Evolutionary conservation across 2,329 filamentous ascomycete genomes (phyloP), one percentile per base, ranked within the genome.

Genomic region (Dothidotthia symphoricarpi): DNA sequence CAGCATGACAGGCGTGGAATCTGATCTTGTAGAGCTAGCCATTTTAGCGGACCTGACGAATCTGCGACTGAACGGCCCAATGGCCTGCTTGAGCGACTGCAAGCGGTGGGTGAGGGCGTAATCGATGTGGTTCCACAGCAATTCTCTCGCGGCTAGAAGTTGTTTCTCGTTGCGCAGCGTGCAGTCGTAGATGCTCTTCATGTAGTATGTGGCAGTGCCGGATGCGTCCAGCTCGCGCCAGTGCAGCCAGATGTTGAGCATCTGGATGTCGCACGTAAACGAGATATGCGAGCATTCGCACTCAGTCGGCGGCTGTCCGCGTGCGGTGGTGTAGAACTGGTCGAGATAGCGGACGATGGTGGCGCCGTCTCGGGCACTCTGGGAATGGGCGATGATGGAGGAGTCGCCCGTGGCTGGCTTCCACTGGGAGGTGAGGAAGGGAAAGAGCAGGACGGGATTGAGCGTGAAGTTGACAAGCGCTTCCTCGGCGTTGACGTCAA

Each of bases 131-230:
- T 45, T 41, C 42, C 34, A 33, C n/a, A 45, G 26, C 34, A 45
- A 34, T 28, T 35, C 36, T 16, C 42, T 15, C 17, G 42, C 42
- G 26, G 38, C 30, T 1, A 41, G 34, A 16, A 45, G 11, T 13
- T 39, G 27, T 17, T 38, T 35, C 31, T 45, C 37, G 24, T 41
- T 41, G 16, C 42, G 34, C 34, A 45, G 28, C 12, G 38, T 41
- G 24, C 34, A 38, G 32, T 45, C 34, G 34, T 28, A 39, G 19
- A 45, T 41, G 37, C 42, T 45, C 34, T 41, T 41, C 31, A 45
- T 41, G 28, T 45, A 41, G 28, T 45, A 41, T 36, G 43, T 4
- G 6, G 31, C 31, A 16, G 3, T 27, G 12, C 29, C 24, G 24
- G 35, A 5, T 32, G 28, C 10, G 24, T 45, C 37, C 16, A 45